Conservation (phyloP, 2,329 filamentous ascomycete species). For the Pseudogymnoascus destructans region DNA sequence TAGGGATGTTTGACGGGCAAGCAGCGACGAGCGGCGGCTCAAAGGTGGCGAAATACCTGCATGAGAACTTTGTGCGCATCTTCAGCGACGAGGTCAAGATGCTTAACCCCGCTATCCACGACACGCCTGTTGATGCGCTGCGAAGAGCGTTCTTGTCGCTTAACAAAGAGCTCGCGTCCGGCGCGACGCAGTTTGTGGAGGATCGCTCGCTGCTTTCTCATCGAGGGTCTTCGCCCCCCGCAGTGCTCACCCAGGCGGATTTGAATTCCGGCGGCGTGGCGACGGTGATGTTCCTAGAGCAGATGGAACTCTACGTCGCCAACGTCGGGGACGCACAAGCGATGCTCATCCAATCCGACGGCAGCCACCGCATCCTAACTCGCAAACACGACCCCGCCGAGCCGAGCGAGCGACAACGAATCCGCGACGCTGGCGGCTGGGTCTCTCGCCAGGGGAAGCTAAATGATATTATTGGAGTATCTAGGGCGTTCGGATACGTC, state of each 20-base stretch:
- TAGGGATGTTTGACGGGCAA: conserved; percentile 95
- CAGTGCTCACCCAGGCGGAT: conserved; percentile 78
- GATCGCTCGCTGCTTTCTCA: conserved; percentile 54
- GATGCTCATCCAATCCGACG: conserved; percentile 85
- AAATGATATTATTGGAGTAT: conserved; percentile 84
- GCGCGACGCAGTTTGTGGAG: conserved; percentile 67
- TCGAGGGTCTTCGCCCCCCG: conserved; percentile 57
- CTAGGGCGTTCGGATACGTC: conserved; percentile 87
- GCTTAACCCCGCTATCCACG: conserved; percentile 51
- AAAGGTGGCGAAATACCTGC: conserved; percentile 89
- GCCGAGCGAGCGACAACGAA: conserved; percentile 67
- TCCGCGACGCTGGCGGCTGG: conserved; percentile 88
- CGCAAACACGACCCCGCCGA: conserved; percentile 90
- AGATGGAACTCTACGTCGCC: conserved; percentile 82
- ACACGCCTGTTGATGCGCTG: conserved; percentile 71
- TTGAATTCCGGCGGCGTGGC: conserved; percentile 82
- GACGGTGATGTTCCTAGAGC: conserved; percentile 79
- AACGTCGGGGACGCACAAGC: conserved; percentile 94
- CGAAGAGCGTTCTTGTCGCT: conserved; percentile 74
- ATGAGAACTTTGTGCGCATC: conserved; percentile 84
- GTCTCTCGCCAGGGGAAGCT: conserved; percentile 89
- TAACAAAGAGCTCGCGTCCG: conserved; percentile 87
- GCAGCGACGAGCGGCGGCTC: conserved; percentile 79
- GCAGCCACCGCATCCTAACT: conserved; percentile 70
- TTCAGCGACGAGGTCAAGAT: conserved; percentile 72